Evolutionary conservation across 805 yeast genomes (phyloP).

Genomic region (Pichia manshurica): DNA sequence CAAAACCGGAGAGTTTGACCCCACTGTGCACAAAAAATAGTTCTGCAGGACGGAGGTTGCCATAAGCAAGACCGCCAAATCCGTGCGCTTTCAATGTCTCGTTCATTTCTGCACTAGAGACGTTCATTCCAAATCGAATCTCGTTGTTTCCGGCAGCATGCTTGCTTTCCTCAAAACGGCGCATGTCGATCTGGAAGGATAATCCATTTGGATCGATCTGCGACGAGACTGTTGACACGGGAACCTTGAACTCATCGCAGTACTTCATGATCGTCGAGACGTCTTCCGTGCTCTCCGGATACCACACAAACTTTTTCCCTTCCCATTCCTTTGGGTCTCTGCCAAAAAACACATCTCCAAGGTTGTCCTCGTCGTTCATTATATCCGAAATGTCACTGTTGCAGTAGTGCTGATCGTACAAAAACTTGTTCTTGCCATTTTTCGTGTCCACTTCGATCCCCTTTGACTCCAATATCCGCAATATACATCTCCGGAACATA

Average conservation of each 20-base stretch:
- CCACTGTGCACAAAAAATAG: constrained; percentile 20
- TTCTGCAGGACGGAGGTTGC: constrained; percentile 15
- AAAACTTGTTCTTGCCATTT: constrained; percentile 13
- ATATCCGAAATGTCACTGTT: constrained; percentile 20
- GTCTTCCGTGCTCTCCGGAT: constrained; percentile 22
- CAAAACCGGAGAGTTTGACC: constrained; percentile 6
- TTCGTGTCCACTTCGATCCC: constrained; percentile 19
- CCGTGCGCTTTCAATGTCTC: constrained; percentile 6
- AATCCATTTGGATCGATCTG: constrained; percentile 10
- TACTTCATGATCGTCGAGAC: constrained; percentile 20
- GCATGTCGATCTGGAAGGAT: constrained; percentile 14
- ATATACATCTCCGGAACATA: constrained; percentile 25
- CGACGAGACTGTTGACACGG: constrained; percentile 17
- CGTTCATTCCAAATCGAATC: neutral
- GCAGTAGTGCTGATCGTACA: constrained; percentile 12
- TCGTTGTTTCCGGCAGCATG: constrained; percentile 7
- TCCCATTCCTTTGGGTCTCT: constrained; percentile 15
- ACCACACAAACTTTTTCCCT: constrained; percentile 17
- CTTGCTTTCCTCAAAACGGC: constrained; percentile 14
- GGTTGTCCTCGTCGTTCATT: constrained; percentile 18
- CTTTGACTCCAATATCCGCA: constrained; percentile 21
- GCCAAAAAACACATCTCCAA: constrained; percentile 22
- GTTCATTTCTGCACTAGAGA: neutral
- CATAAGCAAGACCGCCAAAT: neutral
- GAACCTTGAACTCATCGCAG: constrained; percentile 26